Base-by-base conservation (phyloP, 768 basidiomycete species). In the Xerocomellus amylosporus region DNA sequence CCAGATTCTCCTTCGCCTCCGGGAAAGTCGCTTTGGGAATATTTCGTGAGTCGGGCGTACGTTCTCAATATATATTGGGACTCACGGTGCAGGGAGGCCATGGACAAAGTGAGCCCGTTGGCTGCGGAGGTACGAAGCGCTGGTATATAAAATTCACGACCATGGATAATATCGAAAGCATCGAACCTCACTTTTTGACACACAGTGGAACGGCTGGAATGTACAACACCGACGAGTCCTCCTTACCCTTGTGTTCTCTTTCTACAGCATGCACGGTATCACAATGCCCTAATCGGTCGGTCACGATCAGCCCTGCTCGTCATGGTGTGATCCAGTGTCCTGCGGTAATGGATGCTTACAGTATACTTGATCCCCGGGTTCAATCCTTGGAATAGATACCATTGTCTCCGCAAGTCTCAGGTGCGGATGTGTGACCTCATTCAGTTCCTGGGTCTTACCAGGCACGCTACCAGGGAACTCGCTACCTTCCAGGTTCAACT, bases 341-440 rank as follows among this genome's bases (percentile, higher is more conserved):
- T 48, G 9, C n/a, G 15, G 14, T 20, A 4, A 26, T 40, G n/a
- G 26, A 38, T 39, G 19, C 37, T 66, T 70, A 82, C 81, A 83
- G 51, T 81, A 81, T 15, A 84, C 83, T 59, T 85, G 81, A 66
- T 87, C 82, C 0, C 85, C 85, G 4, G 85, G 84, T 40, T 80
- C 70, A 2, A 88, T 83, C 17, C 53, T 69, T 0, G 86, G 84
- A 39, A 86, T 72, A 9, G 79, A 77, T 9, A 79, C 70, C 84
- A 87, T 86, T 1, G 79, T 83, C 59, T 74, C 62, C 6, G 67
- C 73, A 19, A 88, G 72, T 51, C 71, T 65, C n/a, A 88, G 63
- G 67, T 88, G 85, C 0, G 87, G 87, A 58, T 88, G 86, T 0
- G 81, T 82, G 31, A 51, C 62, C 24, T 78, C 75, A 39, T 74